Evolutionary conservation across 768 basidiomycete genomes (phyloP), one percentile per base, ranked within the genome.

Genomic region (Russula olivacea): DNA sequence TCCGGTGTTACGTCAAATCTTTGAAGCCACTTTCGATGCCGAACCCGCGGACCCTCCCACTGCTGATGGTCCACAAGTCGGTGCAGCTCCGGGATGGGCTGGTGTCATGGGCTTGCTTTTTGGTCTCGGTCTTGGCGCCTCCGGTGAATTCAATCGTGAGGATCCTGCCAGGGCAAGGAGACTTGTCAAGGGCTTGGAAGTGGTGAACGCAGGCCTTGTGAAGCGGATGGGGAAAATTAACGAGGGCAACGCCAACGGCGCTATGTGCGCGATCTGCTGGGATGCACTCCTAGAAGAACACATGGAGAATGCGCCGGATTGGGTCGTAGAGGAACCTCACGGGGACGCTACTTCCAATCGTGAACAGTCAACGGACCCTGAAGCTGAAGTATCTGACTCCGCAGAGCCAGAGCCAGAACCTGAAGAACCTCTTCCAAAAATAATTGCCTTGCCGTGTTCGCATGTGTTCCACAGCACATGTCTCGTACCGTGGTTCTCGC

Each of bases 401-500:
- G 9, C 68, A 23, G 47, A 34, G 34, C 61, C 43, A 28, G 49
- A 38, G 32, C 38, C 38, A 38, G 41, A 56, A 32, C 55, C 41
- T 23, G 64, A 58, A 49, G 57, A 65, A 28, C 62, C 68, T 38
- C 68, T 68, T 62, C 59, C 76, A 73, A 28, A 81, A 76, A 81
- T 91, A 54, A 83, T 91, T 40, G 76, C 83, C 3, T 80, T 92
- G 10, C 90, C 90, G 4, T 92, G 90, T 69, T 83, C 88, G 9
- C 90, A 92, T 71, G 83, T 89, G 56, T 92, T 91, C 76, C 90
- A 92, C 67, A 81, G 87, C 1, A 78, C 83, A 0, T 92, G 90
- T 73, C 80, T 92, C 40, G 71, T 88, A 11, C 90, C 90, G 1
- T 92, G 90, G 90, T 92, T 92, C 72, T 83, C 89, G 3, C 78